Percentiles rank a stretch among this genome's conserved stretches.
phyloP scores from a whole-genome alignment of 164 flowering plant species.

The Magnolia officinalis region DNA sequence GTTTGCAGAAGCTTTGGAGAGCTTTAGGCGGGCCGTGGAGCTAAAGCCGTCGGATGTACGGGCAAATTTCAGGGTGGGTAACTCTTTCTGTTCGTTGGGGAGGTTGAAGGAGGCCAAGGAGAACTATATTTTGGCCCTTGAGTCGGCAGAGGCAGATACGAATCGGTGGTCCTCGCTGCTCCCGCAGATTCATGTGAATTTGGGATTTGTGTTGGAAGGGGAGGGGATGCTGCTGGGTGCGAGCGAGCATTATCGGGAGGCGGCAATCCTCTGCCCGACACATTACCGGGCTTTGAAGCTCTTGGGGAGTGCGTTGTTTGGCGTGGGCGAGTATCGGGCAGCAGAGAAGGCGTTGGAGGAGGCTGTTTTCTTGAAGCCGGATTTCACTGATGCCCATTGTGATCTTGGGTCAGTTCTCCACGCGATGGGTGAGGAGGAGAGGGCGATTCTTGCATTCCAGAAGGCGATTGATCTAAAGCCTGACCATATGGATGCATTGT shows the following conservation, averaged over 20 bases:
- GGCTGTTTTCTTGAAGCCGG: slow-evolving; percentile 16
- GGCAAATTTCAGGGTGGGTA: slow-evolving; percentile 18
- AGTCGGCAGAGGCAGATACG: slow-evolving; percentile 13
- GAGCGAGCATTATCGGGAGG: slow-evolving; percentile 24
- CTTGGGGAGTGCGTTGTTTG: slow-evolving; percentile 23
- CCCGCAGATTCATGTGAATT: slow-evolving; percentile 23
- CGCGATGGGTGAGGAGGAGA: slow-evolving; percentile 20
- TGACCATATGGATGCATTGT: slow-evolving; percentile 18
- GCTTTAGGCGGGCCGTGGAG: slow-evolving; percentile 17
- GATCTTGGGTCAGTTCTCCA: slow-evolving; percentile 23
- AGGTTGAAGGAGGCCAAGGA: slow-evolving; percentile 10
- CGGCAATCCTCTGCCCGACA: slow-evolving; percentile 22
- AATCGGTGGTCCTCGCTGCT: slow-evolving; percentile 12
- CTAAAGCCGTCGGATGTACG: slow-evolving; percentile 15
- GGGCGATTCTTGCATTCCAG: slow-evolving; percentile 18
- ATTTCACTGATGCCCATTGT: slow-evolving; percentile 19
- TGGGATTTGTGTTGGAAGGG: slow-evolving; percentile 21
- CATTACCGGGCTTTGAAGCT: slow-evolving; percentile 24
- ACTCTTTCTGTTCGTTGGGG: slow-evolving; percentile 11
- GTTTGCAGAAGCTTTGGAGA: slow-evolving; percentile 12
- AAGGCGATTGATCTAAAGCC: slow-evolving; percentile 23
- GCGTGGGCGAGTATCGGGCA: slow-evolving; percentile 20
- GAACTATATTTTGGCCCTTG: slow-evolving; percentile 12
- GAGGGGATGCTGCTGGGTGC: slow-evolving; percentile 19
- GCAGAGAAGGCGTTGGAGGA: slow-evolving; percentile 23